These are phyloP conservation scores for Lignosus rhinocerotis DNA, from an alignment of 1,284 basidiomycete species.

Conservation along the genomic window DNA sequence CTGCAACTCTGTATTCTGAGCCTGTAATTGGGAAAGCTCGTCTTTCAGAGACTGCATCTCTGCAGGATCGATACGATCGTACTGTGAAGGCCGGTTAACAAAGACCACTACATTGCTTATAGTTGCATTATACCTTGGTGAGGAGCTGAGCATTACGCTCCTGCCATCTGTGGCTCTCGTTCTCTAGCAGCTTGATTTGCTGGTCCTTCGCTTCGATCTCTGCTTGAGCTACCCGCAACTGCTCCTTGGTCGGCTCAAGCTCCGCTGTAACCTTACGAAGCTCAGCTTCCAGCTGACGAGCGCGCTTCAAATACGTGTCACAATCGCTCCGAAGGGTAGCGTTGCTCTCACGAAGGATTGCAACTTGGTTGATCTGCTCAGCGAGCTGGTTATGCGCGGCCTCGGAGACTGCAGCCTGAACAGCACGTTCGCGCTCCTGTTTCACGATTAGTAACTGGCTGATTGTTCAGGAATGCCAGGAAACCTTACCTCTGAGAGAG, in stretches of 20 bases:
- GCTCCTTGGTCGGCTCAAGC: conserved; percentile 76
- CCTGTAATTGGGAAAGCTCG: conserved; percentile 60
- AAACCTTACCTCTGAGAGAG: conserved; percentile 59
- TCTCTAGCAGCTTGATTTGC: conserved; percentile 74
- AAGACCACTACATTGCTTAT: neutral
- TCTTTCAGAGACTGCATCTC: conserved; percentile 83
- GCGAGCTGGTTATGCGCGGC: conserved; percentile 84
- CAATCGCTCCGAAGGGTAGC: conserved; percentile 79
- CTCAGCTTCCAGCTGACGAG: conserved; percentile 64
- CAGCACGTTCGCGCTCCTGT: conserved; percentile 78
- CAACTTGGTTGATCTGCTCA: conserved; percentile 86
- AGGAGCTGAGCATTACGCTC: conserved; percentile 80
- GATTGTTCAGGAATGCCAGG: neutral
- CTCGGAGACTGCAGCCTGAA: conserved; percentile 69
- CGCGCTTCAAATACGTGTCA: conserved; percentile 65
- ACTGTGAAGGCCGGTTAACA: conserved; percentile 42
- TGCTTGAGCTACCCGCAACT: conserved; percentile 66
- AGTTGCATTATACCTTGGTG: conserved; percentile 56
- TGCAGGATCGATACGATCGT: conserved; percentile 86
- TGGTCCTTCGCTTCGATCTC: conserved; percentile 73
- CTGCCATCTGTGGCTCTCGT: conserved; percentile 84
- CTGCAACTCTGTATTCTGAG: conserved; percentile 43
- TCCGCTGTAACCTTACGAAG: conserved; percentile 62
- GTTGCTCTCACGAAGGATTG: conserved; percentile 87
- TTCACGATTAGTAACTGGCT: neutral